Evolutionary conservation across 805 yeast species (phyloP).

Genomic region (Candida ovalis): DNA sequence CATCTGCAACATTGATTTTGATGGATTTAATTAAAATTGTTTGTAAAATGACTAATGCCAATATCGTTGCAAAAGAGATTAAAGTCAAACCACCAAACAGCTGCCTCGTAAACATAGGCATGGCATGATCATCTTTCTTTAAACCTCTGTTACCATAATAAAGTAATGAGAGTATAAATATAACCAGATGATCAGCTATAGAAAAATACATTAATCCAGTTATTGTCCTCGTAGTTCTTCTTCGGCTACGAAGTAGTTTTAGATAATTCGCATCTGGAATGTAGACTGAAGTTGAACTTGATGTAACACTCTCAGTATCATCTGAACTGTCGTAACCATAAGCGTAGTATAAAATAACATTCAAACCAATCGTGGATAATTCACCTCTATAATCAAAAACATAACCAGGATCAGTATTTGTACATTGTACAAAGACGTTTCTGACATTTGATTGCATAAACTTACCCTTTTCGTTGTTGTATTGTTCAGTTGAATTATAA

Average conservation of each 20-base stretch:
- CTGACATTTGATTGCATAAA: slow-evolving; percentile 3
- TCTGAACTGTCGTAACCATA: slow-evolving; percentile 28
- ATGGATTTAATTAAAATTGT: slow-evolving; percentile 30
- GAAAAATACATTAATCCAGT: slow-evolving; percentile 31
- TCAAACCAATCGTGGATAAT: slow-evolving; percentile 37
- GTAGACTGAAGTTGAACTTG: slow-evolving; percentile 15
- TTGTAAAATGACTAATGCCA: slow-evolving; percentile 25
- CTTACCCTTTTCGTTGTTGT: slow-evolving; percentile 2
- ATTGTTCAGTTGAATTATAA: slow-evolving; percentile 24
- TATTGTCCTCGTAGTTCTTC: slow-evolving; percentile 23
- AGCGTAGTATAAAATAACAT: slow-evolving; percentile 47
- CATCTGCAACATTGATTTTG: slow-evolving; percentile 25
- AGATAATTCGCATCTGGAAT: slow-evolving; percentile 26
- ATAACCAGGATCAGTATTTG: slow-evolving; percentile 15
- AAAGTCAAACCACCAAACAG: slow-evolving; percentile 35
- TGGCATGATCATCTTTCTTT: slow-evolving; percentile 30
- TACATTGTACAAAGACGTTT: slow-evolving; percentile 15
- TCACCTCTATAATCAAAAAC: slow-evolving; percentile 44
- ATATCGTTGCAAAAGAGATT: slow-evolving; percentile 22
- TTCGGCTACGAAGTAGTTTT: slow-evolving; percentile 16
- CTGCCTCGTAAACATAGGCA: slow-evolving; percentile 35
- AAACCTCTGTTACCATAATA: slow-evolving; percentile 37
- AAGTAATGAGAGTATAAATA: slow-evolving; percentile 30
- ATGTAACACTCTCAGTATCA: slow-evolving; percentile 5
- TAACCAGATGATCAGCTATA: slow-evolving; percentile 27